A percentile compares a stretch with the other conserved stretches of the same genome.
Conservation (phyloP, 202 grass and related monocot genomes). For the Brachypodium distachyon region DNA sequence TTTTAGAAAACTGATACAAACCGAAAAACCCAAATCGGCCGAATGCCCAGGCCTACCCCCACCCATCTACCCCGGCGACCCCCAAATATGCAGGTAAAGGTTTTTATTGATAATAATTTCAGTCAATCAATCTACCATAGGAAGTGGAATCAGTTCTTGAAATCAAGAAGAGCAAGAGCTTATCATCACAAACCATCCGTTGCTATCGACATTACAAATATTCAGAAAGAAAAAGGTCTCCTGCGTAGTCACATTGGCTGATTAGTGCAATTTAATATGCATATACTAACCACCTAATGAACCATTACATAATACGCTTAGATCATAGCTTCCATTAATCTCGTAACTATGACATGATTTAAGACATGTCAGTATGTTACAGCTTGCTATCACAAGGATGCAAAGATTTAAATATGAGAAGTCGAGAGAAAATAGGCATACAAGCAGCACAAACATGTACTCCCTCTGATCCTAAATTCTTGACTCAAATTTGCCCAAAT, state of each 20-base stretch:
- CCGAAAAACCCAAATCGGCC: too few relatives aligned
- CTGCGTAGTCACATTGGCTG: neutral
- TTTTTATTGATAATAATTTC: neutral
- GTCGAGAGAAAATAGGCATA: slow-evolving; percentile 4
- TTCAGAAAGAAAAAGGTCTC: neutral
- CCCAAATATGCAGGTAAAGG: too few relatives aligned
- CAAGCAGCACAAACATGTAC: neutral
- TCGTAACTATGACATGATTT: neutral
- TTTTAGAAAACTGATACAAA: too few relatives aligned
- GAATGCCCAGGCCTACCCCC: too few relatives aligned
- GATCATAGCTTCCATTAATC: neutral
- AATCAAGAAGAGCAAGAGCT: neutral
- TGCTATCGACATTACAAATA: neutral
- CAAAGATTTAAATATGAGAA: too few relatives aligned
- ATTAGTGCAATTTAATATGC: neutral
- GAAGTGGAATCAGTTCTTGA: neutral
- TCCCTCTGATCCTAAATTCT: too few relatives aligned
- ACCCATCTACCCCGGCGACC: too few relatives aligned
- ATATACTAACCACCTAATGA: neutral
- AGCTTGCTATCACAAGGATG: neutral
- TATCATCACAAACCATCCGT: neutral
- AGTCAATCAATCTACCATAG: neutral
- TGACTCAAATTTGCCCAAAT: too few relatives aligned
- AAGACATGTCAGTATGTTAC: neutral
- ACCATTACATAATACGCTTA: neutral